Percentiles rank a stretch among this genome's conserved stretches.
phyloP scores from a whole-genome alignment of 2,329 filamentous ascomycete genomes.

The Bipolaris oryzae region DNA sequence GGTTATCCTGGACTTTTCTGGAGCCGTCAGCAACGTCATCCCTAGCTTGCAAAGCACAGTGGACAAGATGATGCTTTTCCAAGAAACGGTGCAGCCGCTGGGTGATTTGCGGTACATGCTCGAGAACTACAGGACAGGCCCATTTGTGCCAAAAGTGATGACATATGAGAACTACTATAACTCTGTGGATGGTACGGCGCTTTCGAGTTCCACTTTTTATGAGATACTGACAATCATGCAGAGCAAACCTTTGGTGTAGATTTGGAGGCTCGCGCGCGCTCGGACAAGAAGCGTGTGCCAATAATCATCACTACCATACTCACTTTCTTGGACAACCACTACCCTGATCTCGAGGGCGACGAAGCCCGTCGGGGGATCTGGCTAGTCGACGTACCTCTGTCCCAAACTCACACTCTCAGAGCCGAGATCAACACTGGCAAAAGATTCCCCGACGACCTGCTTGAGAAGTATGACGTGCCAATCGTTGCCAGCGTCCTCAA shows the following conservation, averaged over 20 bases:
- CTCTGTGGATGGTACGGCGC: slow-evolving; percentile 72
- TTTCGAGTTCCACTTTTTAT: neutral
- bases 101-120: slow-evolving; percentile 91
- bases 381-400: slow-evolving; percentile 88
- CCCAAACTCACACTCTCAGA: slow-evolving; percentile 83
- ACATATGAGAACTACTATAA: slow-evolving; percentile 99
- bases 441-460: slow-evolving; percentile 72
- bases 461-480: slow-evolving; percentile 90
- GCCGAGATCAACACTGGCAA: slow-evolving; percentile 87
- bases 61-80: slow-evolving; percentile 98
- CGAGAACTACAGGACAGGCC: slow-evolving; percentile 95
- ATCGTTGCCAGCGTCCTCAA: slow-evolving; percentile 92
- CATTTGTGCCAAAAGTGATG: slow-evolving; percentile 86
- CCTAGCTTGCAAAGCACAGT: slow-evolving; percentile 94
- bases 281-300: slow-evolving; percentile 94
- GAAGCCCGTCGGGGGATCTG: slow-evolving; percentile 91
- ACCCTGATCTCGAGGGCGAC: slow-evolving; percentile 95
- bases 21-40: slow-evolving; percentile 96
- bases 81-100: slow-evolving; percentile 94
- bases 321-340: slow-evolving; percentile 94
- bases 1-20: slow-evolving; percentile 95
- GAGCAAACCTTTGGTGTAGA: slow-evolving; percentile 98
- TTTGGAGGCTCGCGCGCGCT: slow-evolving; percentile 89
- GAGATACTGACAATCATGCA: slow-evolving; percentile 35
- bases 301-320: slow-evolving; percentile 89